Base-by-base conservation (phyloP, 306 rosid genomes). In the Comarum palustre region DNA sequence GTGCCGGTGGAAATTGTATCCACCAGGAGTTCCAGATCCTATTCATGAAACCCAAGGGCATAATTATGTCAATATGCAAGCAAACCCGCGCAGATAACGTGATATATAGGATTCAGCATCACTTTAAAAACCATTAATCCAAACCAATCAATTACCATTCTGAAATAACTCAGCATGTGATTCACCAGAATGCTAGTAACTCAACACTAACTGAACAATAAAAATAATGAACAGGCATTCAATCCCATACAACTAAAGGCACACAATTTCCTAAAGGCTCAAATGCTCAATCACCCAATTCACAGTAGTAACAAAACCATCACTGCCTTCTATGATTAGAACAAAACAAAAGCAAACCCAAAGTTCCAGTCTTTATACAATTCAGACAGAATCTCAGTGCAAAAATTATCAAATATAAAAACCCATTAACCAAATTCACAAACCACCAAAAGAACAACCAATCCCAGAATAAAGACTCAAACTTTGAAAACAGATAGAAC, bases 11-110 rank as follows among this genome's bases (percentile, higher is more conserved):
- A 83, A 90, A 91, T 87, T 31, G 89, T 78, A 66, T 91, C 97
- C 29, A 91, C 97, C 68, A 85, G 77, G 17, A 95, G 87, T 55
- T 86, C 97, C 45, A 89, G 82, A 83, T 95, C 97, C 99, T 95
- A 89, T 41, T 41, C 43, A 59, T 45, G 20, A 54, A 72, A 74
- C 55, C 67, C 66, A 87, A 66, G 22, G 51, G 48, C 27, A 77
- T 17, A 12, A 71, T 36, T 29, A 16, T 2, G 34, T 66, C 70
- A 76, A 66, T 39, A 61, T 48, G 61, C 46, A 54, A 41, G 24
- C 10, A 75, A 45, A 12, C 8, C 2, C 0, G 58, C 0, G 27
- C 58, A n/a, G n/a, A n/a, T n/a, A n/a, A n/a, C n/a, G n/a, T n/a
- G n/a, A n/a, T n/a, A n/a, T n/a, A n/a, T n/a, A n/a, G n/a, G n/a